A percentile compares a stretch with the other conserved stretches of the same genome.
These are phyloP conservation scores for Lasiodiplodia theobromae DNA, from an alignment of 2,329 filamentous ascomycete genomes.

Conservation along the genomic window DNA sequence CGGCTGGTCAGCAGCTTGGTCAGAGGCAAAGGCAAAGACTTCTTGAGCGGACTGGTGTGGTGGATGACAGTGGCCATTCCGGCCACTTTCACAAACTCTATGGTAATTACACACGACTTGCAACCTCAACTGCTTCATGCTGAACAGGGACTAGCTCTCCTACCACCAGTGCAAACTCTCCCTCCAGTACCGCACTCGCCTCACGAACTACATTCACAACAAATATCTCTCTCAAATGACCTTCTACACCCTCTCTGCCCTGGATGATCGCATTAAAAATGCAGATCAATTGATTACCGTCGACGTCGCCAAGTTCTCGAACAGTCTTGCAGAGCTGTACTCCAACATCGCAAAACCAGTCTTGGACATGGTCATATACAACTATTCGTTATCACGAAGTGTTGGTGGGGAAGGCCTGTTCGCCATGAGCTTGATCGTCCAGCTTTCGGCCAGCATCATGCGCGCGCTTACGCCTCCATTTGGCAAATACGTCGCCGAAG, in stretches of 20 bases:
- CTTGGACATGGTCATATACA: slow-evolving; percentile 96
- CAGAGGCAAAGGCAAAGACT: slow-evolving; percentile 88
- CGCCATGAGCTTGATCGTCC: slow-evolving; percentile 92
- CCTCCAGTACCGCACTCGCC: slow-evolving; percentile 86
- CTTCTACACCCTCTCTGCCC: slow-evolving; percentile 92
- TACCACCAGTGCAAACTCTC: slow-evolving; percentile 97
- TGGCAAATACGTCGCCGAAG: slow-evolving; percentile 96
- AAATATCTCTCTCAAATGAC: slow-evolving; percentile 97
- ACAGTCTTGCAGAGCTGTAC: slow-evolving; percentile 92
- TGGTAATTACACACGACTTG: slow-evolving; percentile 64
- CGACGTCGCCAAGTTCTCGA: slow-evolving; percentile 95
- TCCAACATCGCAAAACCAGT: slow-evolving; percentile 95
- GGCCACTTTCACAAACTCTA: slow-evolving; percentile 97
- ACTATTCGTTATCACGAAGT: slow-evolving; percentile 88
- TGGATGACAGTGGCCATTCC: slow-evolving; percentile 98
- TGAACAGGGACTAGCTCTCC: slow-evolving; percentile 68
- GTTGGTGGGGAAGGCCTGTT: slow-evolving; percentile 97
- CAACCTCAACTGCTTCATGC: slow-evolving; percentile 1
- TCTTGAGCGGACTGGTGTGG: slow-evolving; percentile 87
- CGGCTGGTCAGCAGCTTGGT: slow-evolving; percentile 91
- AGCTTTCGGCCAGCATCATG: slow-evolving; percentile 92
- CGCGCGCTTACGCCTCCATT: slow-evolving; percentile 93
- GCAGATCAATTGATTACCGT: slow-evolving; percentile 97
- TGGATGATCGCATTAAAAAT: slow-evolving; percentile 98
- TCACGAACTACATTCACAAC: slow-evolving; percentile 95